phyloP scores from a whole-genome alignment of 2,329 filamentous ascomycete species.

The Trichoderma harzianum region DNA sequence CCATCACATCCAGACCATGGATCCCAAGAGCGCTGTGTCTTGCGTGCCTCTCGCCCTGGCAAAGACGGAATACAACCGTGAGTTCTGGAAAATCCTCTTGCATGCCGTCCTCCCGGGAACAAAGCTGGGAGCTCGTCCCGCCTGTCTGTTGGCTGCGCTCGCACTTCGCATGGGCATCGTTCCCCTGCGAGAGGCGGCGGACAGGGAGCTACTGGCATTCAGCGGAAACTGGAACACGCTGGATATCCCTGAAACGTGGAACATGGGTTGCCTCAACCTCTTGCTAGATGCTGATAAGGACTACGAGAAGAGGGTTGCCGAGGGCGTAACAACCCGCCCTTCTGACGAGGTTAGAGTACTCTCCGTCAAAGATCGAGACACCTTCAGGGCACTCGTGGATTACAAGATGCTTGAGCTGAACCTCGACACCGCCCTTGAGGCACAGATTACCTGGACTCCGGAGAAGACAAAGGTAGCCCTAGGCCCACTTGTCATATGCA shows the following conservation, averaged over 20 bases:
- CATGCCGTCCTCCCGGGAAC: constrained; percentile 49
- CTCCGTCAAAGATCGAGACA: constrained; percentile 33
- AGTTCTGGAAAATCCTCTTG: constrained; percentile 48
- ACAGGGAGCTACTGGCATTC: constrained; percentile 40
- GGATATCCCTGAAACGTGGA: constrained; percentile 50
- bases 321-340: constrained; percentile 22
- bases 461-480: constrained; percentile 41
- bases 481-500: constrained; percentile 43
- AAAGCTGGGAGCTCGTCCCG: constrained; percentile 41
- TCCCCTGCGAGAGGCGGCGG: constrained; percentile 39
- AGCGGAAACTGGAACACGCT: constrained; percentile 45
- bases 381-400: constrained; percentile 44
- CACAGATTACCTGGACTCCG: constrained; percentile 44
- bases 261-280: constrained; percentile 41
- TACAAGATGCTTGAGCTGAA: constrained; percentile 47
- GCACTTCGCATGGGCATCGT: constrained; percentile 46
- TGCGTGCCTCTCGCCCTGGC: constrained; percentile 44
- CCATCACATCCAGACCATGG: constrained; percentile 36
- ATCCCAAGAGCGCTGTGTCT: constrained; percentile 33
- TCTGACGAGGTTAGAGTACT: constrained; percentile 29
- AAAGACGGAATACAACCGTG: constrained; percentile 30
- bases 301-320: constrained; percentile 29
- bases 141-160: constrained; percentile 46
- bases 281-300: constrained; percentile 45
- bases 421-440: constrained; percentile 42